Conservation (phyloP, 2,329 filamentous ascomycete genomes). For the Berkeleyomyces basicola region DNA sequence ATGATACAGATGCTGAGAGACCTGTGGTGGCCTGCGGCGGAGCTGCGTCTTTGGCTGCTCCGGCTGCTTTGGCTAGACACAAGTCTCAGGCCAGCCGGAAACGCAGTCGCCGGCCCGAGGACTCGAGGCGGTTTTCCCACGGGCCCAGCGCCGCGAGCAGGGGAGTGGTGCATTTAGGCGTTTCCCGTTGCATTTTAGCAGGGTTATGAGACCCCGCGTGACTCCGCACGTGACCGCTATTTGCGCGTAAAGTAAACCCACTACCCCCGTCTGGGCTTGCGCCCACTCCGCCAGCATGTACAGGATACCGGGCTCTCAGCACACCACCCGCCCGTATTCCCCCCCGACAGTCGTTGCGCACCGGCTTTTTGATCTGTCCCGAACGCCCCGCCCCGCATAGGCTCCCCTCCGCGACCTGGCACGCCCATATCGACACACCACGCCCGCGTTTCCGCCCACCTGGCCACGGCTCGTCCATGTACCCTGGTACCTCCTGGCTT, state of each 20-base stretch:
- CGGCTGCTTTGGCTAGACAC: too few relatives aligned
- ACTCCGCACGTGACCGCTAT: neutral
- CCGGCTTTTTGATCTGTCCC: neutral
- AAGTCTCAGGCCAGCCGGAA: too few relatives aligned
- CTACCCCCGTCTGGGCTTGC: neutral
- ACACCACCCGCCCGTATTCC: neutral
- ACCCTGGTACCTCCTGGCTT: slow-evolving; percentile 6
- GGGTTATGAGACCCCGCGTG: neutral
- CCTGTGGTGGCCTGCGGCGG: too few relatives aligned
- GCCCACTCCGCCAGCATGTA: slow-evolving; percentile 2
- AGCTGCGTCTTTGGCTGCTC: too few relatives aligned
- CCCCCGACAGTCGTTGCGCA: neutral
- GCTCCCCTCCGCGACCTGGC: neutral
- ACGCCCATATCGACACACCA: neutral
- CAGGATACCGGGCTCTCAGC: neutral
- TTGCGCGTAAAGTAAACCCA: neutral
- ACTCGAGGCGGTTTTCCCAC: too few relatives aligned
- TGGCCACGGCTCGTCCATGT: neutral
- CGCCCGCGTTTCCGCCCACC: neutral
- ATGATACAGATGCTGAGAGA: too few relatives aligned
- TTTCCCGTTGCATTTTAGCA: neutral
- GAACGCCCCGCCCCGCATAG: neutral
- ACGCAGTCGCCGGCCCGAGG: too few relatives aligned
- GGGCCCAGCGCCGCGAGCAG: too few relatives aligned
- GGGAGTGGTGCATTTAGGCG: neutral